phyloP scores from a whole-genome alignment of 352 stramenopile genomes.

The Discostella stelligera region DNA sequence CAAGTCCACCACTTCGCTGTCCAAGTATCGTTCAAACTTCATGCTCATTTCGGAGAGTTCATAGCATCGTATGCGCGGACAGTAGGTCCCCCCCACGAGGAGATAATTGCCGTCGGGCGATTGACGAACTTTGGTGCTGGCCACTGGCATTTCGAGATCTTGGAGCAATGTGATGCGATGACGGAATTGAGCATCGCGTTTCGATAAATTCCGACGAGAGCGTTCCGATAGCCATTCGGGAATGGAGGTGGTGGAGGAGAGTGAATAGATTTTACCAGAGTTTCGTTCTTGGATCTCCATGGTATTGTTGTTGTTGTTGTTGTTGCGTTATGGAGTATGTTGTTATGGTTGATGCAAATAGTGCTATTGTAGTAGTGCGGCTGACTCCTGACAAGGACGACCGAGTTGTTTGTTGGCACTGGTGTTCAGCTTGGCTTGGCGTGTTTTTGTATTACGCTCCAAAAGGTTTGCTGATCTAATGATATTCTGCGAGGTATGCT shows the following conservation, averaged over 20 bases:
- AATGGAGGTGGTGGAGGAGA: slow-evolving; percentile 91
- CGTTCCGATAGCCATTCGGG: slow-evolving; percentile 91
- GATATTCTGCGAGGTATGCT: too few species aligned
- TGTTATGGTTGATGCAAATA: neutral
- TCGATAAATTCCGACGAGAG: slow-evolving; percentile 77
- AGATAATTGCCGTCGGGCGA: slow-evolving; percentile 94
- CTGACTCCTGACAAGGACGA: too few species aligned
- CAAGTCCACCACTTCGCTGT: slow-evolving; percentile 95
- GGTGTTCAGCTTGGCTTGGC: neutral
- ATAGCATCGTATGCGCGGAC: slow-evolving; percentile 93
- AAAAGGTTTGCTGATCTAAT: too few species aligned
- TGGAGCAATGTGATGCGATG: slow-evolving; percentile 97
- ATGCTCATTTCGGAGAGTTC: slow-evolving; percentile 92
- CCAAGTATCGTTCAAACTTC: slow-evolving; percentile 98
- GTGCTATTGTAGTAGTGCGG: neutral
- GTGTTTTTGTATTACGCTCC: neutral
- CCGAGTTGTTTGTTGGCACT: neutral
- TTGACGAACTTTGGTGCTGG: slow-evolving; percentile 92
- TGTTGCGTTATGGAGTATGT: slow-evolving; percentile 1
- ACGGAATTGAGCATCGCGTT: slow-evolving; percentile 78
- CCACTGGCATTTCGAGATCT: slow-evolving; percentile 96
- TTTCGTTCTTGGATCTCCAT: slow-evolving; percentile 81
- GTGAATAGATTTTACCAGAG: slow-evolving; percentile 94
- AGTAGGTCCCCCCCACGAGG: slow-evolving; percentile 94
- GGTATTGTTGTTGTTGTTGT: slow-evolving; percentile 10